Base-by-base conservation (phyloP, 2,329 filamentous ascomycete genomes). In the Phaeosphaeria sp. region DNA sequence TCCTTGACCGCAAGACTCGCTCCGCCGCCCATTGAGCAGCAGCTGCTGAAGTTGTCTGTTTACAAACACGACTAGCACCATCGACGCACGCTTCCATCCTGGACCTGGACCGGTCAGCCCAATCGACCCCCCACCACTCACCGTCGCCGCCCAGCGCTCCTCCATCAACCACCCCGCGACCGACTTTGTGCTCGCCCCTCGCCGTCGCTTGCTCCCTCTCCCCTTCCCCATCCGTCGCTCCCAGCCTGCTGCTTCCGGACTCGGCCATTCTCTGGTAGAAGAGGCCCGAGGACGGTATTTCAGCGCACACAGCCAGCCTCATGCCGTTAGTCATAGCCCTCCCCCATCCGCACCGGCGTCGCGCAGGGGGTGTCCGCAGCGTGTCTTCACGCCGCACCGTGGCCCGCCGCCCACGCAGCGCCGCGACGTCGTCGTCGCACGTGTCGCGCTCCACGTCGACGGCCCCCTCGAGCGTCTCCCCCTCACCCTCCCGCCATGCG, bases 301-400 rank as follows among this genome's bases (percentile, higher is more conserved):
- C 64, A 66, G 55, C 57, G 22, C 50, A 67, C 50, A 67, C 63
- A 65, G 65, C 69, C 69, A 73, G 68, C 72, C 71, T 73, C 74
- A 78, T 78, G 76, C 75, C 75, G 76, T 78, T 77, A 78, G 76
- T 77, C 70, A 71, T 76, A 72, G 68, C 73, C 71, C 72, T 77
- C 66, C 73, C 73, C 66, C 66, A 72, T 64, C 67, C n/a, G 17
- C 44, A 5, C 6, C 25, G 13, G 30, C 9, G 3, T 6, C 30
- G 13, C 9, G 13, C 7, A 36, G 72, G 66, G 62, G 60, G 67
- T 57, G 54, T 64, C 56, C 54, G 61, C 57, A 55, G 58, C 57
- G 33, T 59, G 56, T 59, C 66, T 46, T 67, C 66, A 21, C 64
- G 62, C 59, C 72, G 68, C 60, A 63, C 70, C 66, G 63, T 67